phyloP scores from a whole-genome alignment of 345 rosid species.

The Hibiscus syriacus region DNA sequence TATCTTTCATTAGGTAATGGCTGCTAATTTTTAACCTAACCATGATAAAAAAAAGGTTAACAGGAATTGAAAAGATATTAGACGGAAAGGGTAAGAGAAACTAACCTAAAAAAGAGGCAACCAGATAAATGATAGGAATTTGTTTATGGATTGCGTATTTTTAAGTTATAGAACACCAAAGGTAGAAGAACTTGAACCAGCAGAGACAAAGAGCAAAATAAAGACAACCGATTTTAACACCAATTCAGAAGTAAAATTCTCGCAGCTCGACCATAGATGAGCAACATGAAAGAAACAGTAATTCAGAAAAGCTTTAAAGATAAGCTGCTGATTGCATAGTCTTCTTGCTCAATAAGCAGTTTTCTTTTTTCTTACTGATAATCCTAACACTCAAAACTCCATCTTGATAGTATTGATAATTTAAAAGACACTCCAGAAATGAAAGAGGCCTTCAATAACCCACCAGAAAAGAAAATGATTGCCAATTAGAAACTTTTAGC shows the following conservation, averaged over 20 bases:
- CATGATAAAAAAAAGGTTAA: neutral
- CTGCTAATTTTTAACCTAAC: neutral
- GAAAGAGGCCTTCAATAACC: neutral
- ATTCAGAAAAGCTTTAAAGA: neutral
- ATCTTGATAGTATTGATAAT: neutral
- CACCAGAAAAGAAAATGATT: neutral
- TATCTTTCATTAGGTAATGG: neutral
- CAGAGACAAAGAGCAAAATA: too few species aligned
- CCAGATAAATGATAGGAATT: neutral
- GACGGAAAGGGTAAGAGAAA: neutral
- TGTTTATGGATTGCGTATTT: too few species aligned
- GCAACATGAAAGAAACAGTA: neutral
- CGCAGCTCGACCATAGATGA: neutral
- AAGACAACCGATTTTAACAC: neutral
- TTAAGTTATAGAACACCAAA: too few species aligned
- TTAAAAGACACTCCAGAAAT: neutral
- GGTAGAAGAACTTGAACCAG: neutral
- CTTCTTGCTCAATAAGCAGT: neutral
- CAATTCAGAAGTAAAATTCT: neutral
- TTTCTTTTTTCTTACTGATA: neutral
- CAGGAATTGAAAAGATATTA: neutral
- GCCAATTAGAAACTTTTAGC: neutral
- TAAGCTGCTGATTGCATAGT: neutral
- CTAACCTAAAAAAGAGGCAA: slow-evolving; percentile 11
- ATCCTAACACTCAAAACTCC: neutral